Evolutionary conservation across 306 rosid genomes (phyloP).

Genomic region (Ceratonia siliqua): DNA sequence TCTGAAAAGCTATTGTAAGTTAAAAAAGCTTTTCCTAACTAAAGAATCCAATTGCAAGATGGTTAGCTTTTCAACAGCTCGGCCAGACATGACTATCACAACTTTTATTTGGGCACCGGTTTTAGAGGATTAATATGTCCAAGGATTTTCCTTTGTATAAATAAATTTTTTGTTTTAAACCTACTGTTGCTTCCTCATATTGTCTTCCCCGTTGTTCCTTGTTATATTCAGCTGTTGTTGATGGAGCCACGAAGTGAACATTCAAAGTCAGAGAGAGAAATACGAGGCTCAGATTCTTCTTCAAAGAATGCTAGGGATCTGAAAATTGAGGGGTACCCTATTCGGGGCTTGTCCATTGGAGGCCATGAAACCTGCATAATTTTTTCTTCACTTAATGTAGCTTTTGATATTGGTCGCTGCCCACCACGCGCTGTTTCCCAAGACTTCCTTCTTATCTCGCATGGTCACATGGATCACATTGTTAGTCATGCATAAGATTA

Average conservation of each 20-base stretch:
- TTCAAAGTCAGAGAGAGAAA: conserved; percentile 34
- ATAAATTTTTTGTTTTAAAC: not conserved
- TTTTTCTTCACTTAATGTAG: conserved; percentile 65
- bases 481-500: conserved; percentile 44
- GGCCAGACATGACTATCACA: too few species aligned
- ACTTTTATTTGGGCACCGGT: too few species aligned
- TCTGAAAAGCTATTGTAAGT: too few species aligned
- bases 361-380: conserved; percentile 95
- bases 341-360: conserved; percentile 88
- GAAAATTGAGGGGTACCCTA: conserved; percentile 73
- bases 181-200: not conserved
- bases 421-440: conserved; percentile 83
- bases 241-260: conserved; percentile 33
- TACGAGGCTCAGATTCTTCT: conserved; percentile 27
- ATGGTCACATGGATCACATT: conserved; percentile 96
- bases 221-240: not conserved
- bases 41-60: too few species aligned
- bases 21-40: too few species aligned
- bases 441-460: conserved; percentile 84
- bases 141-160: not conserved
- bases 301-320: conserved; percentile 49
- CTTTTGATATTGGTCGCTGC: conserved; percentile 94
- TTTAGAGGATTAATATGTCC: too few species aligned
- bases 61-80: too few species aligned
- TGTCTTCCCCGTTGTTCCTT: not conserved